These are phyloP conservation scores for Solanum paucissectum DNA, from an alignment of 257 asterid genomes.

Conservation along the genomic window DNA sequence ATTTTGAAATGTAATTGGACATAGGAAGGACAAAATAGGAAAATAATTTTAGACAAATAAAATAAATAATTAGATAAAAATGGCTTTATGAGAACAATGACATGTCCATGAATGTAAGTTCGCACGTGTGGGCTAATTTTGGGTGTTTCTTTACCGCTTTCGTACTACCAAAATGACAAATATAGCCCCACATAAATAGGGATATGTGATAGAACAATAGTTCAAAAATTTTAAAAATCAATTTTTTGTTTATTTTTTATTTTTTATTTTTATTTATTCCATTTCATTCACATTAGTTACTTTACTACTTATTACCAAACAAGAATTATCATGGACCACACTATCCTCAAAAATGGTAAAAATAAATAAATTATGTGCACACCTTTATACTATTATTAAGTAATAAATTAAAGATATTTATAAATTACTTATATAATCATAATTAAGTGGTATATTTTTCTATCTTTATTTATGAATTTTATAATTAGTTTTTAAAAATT, in stretches of 20 bases:
- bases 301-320: background rate
- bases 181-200: background rate
- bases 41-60: background rate
- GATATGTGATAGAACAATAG: background rate
- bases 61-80: background rate
- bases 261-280: too few relatives aligned
- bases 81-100: conserved; percentile 16
- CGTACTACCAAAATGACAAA: background rate
- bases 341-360: background rate
- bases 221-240: background rate
- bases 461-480: background rate
- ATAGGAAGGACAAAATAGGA: background rate
- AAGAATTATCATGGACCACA: background rate
- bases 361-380: background rate
- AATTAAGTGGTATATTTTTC: background rate
- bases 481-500: background rate
- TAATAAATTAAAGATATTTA: background rate
- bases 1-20: background rate
- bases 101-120: conserved; percentile 15
- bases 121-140: conserved; percentile 20
- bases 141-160: background rate
- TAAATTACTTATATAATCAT: background rate
- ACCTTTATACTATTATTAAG: background rate
- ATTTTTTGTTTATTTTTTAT: background rate
- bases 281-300: background rate